Percentiles rank a stretch among this genome's conserved stretches.
phyloP scores from a whole-genome alignment of 306 rosid genomes.

The Cicer judaicum region DNA sequence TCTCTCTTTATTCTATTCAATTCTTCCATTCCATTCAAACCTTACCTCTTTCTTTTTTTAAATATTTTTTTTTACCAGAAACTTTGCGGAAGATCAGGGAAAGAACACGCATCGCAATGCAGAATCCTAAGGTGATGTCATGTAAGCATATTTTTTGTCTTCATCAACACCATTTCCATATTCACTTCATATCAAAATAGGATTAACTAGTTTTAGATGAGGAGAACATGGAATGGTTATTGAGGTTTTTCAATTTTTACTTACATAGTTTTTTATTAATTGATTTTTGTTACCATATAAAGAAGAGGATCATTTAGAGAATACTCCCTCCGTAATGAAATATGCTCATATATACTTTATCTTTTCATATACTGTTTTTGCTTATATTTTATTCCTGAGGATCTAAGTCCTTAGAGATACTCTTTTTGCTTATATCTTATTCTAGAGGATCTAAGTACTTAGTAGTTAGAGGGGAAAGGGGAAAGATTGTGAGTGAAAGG shows the following conservation, averaged over 20 bases:
- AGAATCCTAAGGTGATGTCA: conserved; percentile 99
- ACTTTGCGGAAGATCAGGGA: conserved; percentile 83
- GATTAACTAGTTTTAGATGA: conserved; percentile 30
- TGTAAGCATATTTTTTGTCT: conserved; percentile 76
- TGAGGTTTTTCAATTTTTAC: conserved; percentile 12
- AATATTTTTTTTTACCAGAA: conserved; percentile 58
- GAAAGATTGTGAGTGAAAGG: background rate
- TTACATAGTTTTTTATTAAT: background rate
- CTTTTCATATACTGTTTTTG: too few species aligned
- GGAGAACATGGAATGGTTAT: conserved; percentile 24
- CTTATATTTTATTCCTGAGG: too few species aligned
- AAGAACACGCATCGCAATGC: conserved; percentile 95
- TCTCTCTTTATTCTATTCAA: background rate
- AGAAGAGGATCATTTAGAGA: background rate
- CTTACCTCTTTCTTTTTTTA: conserved; percentile 17
- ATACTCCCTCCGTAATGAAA: too few species aligned
- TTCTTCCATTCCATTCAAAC: background rate
- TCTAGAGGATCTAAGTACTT: background rate
- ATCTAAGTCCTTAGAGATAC: background rate
- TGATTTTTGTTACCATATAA: background rate
- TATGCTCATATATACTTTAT: too few species aligned
- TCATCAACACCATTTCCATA: conserved; percentile 41
- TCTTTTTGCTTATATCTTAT: too few species aligned
- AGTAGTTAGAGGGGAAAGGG: background rate
- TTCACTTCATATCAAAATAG: background rate